Base-by-base conservation (phyloP, 1,284 basidiomycete genomes). In the Malassezia yamatoensis region DNA sequence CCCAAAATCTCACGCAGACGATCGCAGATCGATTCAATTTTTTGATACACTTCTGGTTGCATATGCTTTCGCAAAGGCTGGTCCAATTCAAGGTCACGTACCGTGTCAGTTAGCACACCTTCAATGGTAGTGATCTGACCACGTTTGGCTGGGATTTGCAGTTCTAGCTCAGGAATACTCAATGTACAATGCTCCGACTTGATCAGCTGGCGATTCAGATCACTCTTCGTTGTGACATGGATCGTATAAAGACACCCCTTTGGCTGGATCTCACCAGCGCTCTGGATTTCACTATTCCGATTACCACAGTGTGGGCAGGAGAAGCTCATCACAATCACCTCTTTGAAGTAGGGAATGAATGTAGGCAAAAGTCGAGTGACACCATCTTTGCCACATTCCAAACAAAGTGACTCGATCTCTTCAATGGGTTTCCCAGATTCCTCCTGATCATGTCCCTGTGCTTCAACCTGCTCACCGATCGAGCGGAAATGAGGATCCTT, bases 121-220 rank as follows among this genome's bases (percentile, higher is more conserved):
- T 99, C 94, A 52, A 98, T 81, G 4, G 90, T 99, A 13, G 93
- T 96, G 11, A 98, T 82, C 73, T 96, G 90, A 2, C 93, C 93
- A 36, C 88, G 83, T 16, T 82, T 81, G 10, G 72, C 66, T 0
- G 93, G 93, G 41, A 98, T 88, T 10, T 90, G 94, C 64, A 98
- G 81, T 67, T 90, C 84, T 64, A 87, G 83, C 72, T 96, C 90
- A 35, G 90, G 88, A 54, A 99, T 85, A 53, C 78, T 77, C 64
- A 98, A 80, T 49, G 87, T 85, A 76, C 87, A 88, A 32, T 81
- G 83, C 32, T 84, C 80, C 2, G 90, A 91, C 72, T 94, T 90
- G 73, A 99, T 87, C 57, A 99, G 79, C 77, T 96, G 91, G 4
- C 94, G 85, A 76, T 96, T 81, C 12, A 98, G 82, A 75, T 99